Conservation (phyloP, 78 protist species). For the Dictyostelium citrinum region DNA sequence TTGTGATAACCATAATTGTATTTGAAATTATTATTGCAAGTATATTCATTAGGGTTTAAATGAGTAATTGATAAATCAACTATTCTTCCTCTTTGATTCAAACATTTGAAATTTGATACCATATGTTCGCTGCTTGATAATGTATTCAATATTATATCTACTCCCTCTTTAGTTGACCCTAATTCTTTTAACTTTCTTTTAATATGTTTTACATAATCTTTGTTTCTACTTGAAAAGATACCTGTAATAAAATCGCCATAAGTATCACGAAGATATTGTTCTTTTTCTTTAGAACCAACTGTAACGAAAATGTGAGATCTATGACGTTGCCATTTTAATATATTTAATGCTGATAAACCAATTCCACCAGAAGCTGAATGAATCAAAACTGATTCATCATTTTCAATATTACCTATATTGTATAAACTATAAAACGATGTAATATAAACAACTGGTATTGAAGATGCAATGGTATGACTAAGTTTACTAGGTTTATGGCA, state of each 20-base stretch:
- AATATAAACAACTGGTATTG: constrained; percentile 59
- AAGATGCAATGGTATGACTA: constrained; percentile 9
- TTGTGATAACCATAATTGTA: neutral
- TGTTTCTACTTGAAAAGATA: constrained; percentile 3
- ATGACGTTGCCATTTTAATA: constrained; percentile 72
- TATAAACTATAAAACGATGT: constrained; percentile 37
- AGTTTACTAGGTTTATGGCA: neutral
- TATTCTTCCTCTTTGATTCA: constrained; percentile 52
- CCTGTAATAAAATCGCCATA: constrained; percentile 56
- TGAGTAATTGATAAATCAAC: constrained; percentile 62
- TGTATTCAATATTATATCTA: constrained; percentile 77
- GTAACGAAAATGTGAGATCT: constrained; percentile 44
- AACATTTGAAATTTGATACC: constrained; percentile 16
- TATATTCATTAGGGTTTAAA: constrained; percentile 13
- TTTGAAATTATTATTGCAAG: constrained; percentile 10
- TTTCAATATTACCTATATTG: constrained; percentile 12
- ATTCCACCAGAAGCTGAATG: constrained; percentile 91
- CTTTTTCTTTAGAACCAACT: constrained; percentile 40
- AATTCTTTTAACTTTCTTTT: constrained; percentile 1
- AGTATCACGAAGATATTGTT: neutral
- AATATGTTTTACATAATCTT: neutral
- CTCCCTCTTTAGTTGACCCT: constrained; percentile 37
- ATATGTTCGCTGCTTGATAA: constrained; percentile 45
- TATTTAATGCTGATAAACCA: constrained; percentile 87
- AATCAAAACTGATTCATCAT: constrained; percentile 60